Evolutionary conservation across 306 rosid genomes (phyloP).

Genomic region (Ormosia emarginata): DNA sequence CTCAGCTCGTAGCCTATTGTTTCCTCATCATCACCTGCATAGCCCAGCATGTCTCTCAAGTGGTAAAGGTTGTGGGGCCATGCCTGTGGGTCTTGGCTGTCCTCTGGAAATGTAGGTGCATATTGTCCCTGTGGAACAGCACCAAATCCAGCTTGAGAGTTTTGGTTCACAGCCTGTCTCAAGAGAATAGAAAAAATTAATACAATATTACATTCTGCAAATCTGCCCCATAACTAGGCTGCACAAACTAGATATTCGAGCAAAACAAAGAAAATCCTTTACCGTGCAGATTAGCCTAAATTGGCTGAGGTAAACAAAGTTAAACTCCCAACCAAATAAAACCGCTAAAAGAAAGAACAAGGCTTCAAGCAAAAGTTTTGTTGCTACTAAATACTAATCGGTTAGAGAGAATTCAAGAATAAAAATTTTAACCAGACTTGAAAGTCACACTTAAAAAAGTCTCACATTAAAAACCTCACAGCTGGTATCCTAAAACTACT

Average conservation of each 20-base stretch:
- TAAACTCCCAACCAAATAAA: background rate
- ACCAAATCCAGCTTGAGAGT: conserved; percentile 60
- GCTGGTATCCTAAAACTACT: background rate
- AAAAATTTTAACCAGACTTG: background rate
- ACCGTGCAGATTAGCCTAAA: background rate
- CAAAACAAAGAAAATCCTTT: background rate
- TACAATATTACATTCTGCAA: background rate
- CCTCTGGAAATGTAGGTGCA: conserved; percentile 80
- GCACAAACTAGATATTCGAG: background rate
- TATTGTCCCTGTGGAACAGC: conserved; percentile 65
- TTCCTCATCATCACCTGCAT: conserved; percentile 61
- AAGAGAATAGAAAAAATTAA: background rate
- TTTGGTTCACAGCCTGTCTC: conserved; percentile 28
- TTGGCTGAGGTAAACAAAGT: background rate
- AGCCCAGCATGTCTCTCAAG: conserved; percentile 64
- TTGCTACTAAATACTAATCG: background rate
- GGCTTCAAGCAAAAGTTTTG: background rate
- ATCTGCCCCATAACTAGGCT: background rate
- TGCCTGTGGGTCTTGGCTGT: conserved; percentile 81
- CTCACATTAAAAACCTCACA: background rate
- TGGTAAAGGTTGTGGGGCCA: conserved; percentile 77
- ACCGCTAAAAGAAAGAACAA: background rate
- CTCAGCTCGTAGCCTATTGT: conserved; percentile 61
- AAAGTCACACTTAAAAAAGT: background rate
- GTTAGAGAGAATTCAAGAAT: background rate